Evolutionary conservation across 2,329 filamentous ascomycete species (phyloP).

Genomic region (Colletotrichum trifolii): DNA sequence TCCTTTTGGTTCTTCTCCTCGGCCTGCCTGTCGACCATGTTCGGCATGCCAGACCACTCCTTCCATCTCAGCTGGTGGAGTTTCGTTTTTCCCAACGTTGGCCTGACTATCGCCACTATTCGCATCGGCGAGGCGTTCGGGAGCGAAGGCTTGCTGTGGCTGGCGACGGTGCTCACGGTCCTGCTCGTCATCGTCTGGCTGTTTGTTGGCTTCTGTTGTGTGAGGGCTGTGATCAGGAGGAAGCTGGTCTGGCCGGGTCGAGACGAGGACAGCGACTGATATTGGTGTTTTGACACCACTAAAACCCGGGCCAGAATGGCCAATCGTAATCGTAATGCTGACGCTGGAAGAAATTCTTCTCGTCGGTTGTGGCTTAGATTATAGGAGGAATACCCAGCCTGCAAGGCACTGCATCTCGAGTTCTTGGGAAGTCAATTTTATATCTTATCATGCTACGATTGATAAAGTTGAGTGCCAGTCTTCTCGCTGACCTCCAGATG

Average conservation of each 20-base stretch:
- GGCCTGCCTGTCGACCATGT: conserved; percentile 56
- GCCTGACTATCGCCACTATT: conserved; percentile 65
- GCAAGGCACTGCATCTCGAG: neutral
- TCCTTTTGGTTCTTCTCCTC: conserved; percentile 62
- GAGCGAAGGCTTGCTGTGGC: conserved; percentile 57
- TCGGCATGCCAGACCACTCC: conserved; percentile 42
- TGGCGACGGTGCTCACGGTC: conserved; percentile 63
- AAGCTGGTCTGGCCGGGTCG: conserved; percentile 57
- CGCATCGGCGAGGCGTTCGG: conserved; percentile 59
- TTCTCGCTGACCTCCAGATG: too few relatives aligned
- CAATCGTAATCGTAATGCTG: neutral
- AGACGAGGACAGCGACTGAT: conserved; percentile 39
- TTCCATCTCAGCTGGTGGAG: conserved; percentile 68
- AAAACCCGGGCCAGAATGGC: neutral
- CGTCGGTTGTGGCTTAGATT: neutral
- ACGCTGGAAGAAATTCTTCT: neutral
- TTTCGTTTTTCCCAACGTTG: conserved; percentile 70
- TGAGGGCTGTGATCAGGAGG: conserved; percentile 55
- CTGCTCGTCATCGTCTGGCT: conserved; percentile 62
- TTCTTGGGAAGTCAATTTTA: too few relatives aligned
- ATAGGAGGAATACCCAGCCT: neutral
- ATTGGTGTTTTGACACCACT: neutral
- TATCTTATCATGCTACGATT: too few relatives aligned
- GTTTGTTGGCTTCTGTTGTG: conserved; percentile 54
- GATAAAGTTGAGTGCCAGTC: too few relatives aligned